Base-by-base conservation (phyloP, 441 rosid species). In the Biscutella laevigata region DNA sequence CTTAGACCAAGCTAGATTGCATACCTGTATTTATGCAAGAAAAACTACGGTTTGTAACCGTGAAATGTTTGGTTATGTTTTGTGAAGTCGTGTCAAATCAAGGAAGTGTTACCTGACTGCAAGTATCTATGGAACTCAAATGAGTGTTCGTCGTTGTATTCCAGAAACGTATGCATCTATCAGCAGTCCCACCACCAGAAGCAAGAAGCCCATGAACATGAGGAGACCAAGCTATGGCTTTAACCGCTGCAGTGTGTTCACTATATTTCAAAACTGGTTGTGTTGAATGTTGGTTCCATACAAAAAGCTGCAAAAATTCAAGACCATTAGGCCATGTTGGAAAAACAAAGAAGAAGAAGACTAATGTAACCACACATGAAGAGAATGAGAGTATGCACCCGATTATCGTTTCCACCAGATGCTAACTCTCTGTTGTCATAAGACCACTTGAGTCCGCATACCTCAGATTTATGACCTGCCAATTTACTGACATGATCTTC, bases 161-260 rank as follows among this genome's bases (percentile, higher is more conserved):
- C 98, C 98, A 87, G 65, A 87, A 91, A 7, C 98, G 85, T 64
- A 87, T 83, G 65, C 95, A 91, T 40, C 95, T 77, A 55, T 87
- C 98, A 37, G 98, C 96, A 32, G 98, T 87, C 21, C 98, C 98
- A 22, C 98, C 98, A 16, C 98, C 98, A 47, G 96, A 91, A 40
- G 95, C 98, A 68, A 91, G 92, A 66, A 91, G 98, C 37, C 98
- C 98, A 42, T 87, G 94, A 61, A 87, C 83, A 80, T 87, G 98
- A 3, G 98, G 96, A 51, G 98, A 91, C 96, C 98, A 91, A 44
- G 98, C 95, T 63, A 91, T 91, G 43, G 98, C 98, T 73, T 91
- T 91, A 29, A 91, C 98, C 32, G 98, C 98, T 7, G 98, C 98
- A 2, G 88, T 83, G 74, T 91, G 98, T 66, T 83, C 98, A 49